These are phyloP conservation scores for Leccinum pellstonianum DNA, from an alignment of 768 basidiomycete species.

Conservation along the genomic window DNA sequence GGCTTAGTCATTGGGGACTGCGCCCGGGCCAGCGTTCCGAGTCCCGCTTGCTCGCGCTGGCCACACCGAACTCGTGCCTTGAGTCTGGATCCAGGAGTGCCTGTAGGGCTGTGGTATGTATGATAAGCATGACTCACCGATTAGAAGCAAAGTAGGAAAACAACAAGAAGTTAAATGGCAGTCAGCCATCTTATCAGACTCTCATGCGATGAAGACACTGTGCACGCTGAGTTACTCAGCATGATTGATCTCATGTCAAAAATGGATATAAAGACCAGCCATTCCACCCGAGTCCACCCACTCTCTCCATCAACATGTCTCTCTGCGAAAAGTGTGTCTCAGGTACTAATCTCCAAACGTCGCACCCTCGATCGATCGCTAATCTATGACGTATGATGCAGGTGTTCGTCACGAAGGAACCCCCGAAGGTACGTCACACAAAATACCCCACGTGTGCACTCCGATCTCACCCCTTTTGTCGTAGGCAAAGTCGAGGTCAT, in stretches of 20 bases:
- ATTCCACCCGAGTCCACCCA: not conserved
- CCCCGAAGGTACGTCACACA: conserved; percentile 39
- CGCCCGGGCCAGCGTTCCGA: too few species aligned
- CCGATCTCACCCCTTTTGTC: not conserved
- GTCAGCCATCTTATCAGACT: too few species aligned
- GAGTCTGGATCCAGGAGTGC: too few species aligned
- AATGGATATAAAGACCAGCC: not conserved
- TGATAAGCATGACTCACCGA: too few species aligned
- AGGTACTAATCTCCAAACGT: conserved; percentile 33
- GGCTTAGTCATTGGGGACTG: too few species aligned
- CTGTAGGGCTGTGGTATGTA: too few species aligned
- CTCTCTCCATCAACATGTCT: conserved; percentile 38
- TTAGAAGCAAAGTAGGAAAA: too few species aligned
- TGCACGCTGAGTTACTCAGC: not conserved
- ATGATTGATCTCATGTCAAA: not conserved
- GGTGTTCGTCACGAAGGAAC: conserved; percentile 54
- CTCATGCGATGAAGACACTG: too few species aligned
- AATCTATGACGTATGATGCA: conserved; percentile 1
- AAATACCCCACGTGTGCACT: not conserved
- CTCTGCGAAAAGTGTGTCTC: conserved; percentile 56
- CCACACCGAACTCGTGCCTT: too few species aligned
- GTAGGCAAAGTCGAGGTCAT: conserved; percentile 35
- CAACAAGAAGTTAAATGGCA: too few species aligned
- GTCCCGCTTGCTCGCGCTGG: too few species aligned
- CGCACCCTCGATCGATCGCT: not conserved